A percentile compares a stretch with the other conserved stretches of the same genome.
phyloP scores from a whole-genome alignment of 345 rosid genomes.

The Corymbia maculata region DNA sequence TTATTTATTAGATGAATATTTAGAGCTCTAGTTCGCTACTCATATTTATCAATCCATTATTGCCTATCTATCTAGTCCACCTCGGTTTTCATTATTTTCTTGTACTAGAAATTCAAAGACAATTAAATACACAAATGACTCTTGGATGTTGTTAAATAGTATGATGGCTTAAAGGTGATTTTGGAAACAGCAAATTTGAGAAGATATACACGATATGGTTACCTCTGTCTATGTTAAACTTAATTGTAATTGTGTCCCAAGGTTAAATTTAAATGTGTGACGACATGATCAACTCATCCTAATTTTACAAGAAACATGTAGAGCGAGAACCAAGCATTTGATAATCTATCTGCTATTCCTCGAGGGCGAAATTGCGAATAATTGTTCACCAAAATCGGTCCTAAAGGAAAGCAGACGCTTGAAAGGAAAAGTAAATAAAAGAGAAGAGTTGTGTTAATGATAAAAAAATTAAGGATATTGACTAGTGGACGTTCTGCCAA shows the following conservation, averaged over 20 bases:
- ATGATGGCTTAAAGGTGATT: background rate
- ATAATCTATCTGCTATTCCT: too few species aligned
- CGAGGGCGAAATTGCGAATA: background rate
- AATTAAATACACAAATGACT: background rate
- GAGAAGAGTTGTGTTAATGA: fast-evolving
- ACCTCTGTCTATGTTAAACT: background rate
- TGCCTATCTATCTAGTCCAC: background rate
- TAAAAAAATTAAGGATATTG: too few species aligned
- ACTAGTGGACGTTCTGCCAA: fast-evolving
- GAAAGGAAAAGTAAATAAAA: fast-evolving
- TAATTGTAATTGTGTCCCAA: fast-evolving
- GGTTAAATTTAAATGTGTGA: too few species aligned
- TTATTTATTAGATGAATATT: background rate
- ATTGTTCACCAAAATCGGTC: background rate
- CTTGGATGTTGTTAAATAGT: background rate
- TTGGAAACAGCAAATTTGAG: background rate
- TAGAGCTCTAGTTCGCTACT: background rate
- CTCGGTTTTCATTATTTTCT: fast-evolving
- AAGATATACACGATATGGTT: background rate
- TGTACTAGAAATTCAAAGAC: background rate
- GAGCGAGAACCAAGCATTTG: background rate
- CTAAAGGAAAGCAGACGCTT: background rate
- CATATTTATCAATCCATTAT: background rate
- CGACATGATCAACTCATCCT: background rate
- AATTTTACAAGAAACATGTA: background rate